These are phyloP conservation scores for Syncephalastrum monosporum DNA, from an alignment of 371 early-diverging fungal species.

Conservation along the genomic window DNA sequence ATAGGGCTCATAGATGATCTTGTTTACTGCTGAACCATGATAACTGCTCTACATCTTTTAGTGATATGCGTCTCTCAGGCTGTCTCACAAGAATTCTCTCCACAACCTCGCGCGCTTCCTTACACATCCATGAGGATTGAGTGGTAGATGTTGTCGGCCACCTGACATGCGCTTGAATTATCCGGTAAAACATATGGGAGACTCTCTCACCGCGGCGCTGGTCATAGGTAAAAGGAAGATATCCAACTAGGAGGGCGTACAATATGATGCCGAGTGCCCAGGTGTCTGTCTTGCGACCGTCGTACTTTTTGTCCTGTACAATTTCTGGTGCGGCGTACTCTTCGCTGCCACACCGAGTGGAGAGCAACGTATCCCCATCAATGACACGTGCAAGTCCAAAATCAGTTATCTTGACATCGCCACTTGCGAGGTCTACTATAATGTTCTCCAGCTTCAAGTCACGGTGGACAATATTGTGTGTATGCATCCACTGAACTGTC, in stretches of 20 bases:
- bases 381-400: slow-evolving; percentile 61
- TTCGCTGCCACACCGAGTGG: slow-evolving; percentile 69
- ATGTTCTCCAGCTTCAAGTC: slow-evolving; percentile 90
- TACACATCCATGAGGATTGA: slow-evolving; percentile 3
- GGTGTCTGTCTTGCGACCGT: slow-evolving; percentile 65
- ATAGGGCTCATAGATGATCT: too few species aligned
- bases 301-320: slow-evolving; percentile 62
- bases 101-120: slow-evolving; percentile 32
- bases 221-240: slow-evolving; percentile 17
- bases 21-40: slow-evolving; percentile 22
- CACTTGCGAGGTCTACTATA: slow-evolving; percentile 58
- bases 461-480: slow-evolving; percentile 78
- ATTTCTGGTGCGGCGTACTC: slow-evolving; percentile 91
- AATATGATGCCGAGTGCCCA: slow-evolving; percentile 77
- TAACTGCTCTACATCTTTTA: slow-evolving; percentile 14
- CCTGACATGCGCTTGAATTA: slow-evolving; percentile 25
- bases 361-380: slow-evolving; percentile 33
- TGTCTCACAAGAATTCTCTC: slow-evolving; percentile 22
- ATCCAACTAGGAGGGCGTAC: slow-evolving; percentile 57
- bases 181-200: slow-evolving; percentile 30
- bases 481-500: slow-evolving; percentile 71
- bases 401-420: slow-evolving; percentile 88
- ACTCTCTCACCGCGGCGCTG: slow-evolving; percentile 16
- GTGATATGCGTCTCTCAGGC: slow-evolving; percentile 23
- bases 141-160: slow-evolving; percentile 18